Percentiles rank a stretch among this genome's conserved stretches.
These are phyloP conservation scores for Microdochium paspali DNA, from an alignment of 2,329 filamentous ascomycete genomes.

Conservation along the genomic window DNA sequence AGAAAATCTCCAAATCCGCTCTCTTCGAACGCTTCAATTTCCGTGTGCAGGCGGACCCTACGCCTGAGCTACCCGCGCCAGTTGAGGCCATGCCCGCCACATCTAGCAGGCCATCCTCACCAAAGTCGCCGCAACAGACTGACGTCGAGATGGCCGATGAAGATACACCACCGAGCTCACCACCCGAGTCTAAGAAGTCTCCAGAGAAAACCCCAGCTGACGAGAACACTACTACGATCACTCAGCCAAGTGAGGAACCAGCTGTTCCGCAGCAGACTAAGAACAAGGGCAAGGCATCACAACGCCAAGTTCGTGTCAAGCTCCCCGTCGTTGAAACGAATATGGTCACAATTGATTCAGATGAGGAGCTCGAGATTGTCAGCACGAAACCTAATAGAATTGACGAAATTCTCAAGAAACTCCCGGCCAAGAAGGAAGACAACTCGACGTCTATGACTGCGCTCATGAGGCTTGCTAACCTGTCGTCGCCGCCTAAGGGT, in stretches of 20 bases:
- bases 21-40: constrained; percentile 82
- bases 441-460: constrained; percentile 56
- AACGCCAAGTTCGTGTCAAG: constrained; percentile 41
- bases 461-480: constrained; percentile 65
- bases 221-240: constrained; percentile 16
- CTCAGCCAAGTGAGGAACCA: background rate
- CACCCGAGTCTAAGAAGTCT: constrained; percentile 26
- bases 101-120: constrained; percentile 46
- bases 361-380: constrained; percentile 57
- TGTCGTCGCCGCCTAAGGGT: constrained; percentile 52
- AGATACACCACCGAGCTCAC: constrained; percentile 67
- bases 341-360: constrained; percentile 33
- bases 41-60: constrained; percentile 23
- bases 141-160: constrained; percentile 41
- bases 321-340: constrained; percentile 31
- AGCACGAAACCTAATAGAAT: constrained; percentile 39
- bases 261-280: constrained; percentile 32
- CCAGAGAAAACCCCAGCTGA: constrained; percentile 11
- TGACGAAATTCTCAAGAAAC: constrained; percentile 59
- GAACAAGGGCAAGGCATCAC: constrained; percentile 49
- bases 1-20: constrained; percentile 76
- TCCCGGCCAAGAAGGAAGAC: constrained; percentile 53
- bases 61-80: constrained; percentile 15
- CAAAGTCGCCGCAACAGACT: constrained; percentile 31
- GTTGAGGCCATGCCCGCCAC: constrained; percentile 29